A percentile compares a stretch with the other conserved stretches of the same genome.
Conservation (phyloP, 805 yeast genomes). For the Cyberlindnera nakhonratchasimensis region DNA sequence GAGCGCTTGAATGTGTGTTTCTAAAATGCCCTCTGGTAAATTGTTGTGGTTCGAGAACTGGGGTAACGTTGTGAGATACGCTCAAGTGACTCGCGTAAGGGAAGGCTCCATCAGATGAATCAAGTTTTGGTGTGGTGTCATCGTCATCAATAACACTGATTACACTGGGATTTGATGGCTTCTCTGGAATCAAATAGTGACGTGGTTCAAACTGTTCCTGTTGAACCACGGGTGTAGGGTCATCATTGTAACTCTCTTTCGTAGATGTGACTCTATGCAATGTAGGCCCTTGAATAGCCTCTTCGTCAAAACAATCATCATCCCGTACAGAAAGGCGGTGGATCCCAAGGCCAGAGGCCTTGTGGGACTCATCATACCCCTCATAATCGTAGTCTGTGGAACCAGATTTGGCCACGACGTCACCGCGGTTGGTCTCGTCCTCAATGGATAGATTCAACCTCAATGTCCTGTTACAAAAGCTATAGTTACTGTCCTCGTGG, state of each 20-base stretch:
- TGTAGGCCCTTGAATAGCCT: constrained; percentile 4
- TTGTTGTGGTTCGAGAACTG: constrained; percentile 11
- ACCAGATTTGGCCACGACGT: neutral
- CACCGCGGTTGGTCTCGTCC: constrained; percentile 1
- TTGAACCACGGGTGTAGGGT: constrained; percentile 21
- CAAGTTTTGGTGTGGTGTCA: constrained; percentile 14
- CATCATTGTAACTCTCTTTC: constrained; percentile 16
- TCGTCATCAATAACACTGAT: constrained; percentile 2
- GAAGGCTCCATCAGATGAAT: constrained; percentile 2
- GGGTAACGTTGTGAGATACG: constrained; percentile 19
- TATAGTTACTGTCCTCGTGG: neutral
- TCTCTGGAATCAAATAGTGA: neutral
- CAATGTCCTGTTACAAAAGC: neutral
- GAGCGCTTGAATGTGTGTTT: neutral
- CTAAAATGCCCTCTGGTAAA: neutral
- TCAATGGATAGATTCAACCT: neutral
- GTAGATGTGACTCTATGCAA: neutral
- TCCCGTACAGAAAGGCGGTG: constrained; percentile 12
- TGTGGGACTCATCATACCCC: neutral
- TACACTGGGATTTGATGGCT: constrained; percentile 5
- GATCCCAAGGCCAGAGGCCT: constrained; percentile 18
- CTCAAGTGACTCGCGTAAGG: neutral
- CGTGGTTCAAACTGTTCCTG: constrained; percentile 11
- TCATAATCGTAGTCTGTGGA: neutral
- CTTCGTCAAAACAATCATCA: no score